These are phyloP conservation scores for Pseudophaeomoniella oleicola DNA, from an alignment of 2,329 filamentous ascomycete genomes.

Conservation along the genomic window DNA sequence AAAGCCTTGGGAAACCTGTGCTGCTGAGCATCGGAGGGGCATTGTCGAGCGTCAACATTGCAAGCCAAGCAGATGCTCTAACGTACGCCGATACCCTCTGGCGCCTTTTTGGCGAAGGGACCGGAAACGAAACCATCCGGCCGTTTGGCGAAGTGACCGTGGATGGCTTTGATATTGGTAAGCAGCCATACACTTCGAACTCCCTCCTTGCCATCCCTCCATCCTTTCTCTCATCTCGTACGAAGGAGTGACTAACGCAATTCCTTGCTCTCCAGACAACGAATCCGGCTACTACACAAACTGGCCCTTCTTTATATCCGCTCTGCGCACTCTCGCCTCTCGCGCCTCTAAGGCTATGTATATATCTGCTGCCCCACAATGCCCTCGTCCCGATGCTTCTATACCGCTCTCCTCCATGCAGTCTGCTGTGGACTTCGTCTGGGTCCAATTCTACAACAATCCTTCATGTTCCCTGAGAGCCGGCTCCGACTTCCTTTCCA, in stretches of 20 bases:
- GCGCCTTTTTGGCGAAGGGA: slow-evolving; percentile 28
- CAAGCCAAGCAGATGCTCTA: slow-evolving; percentile 22
- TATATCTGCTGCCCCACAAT: slow-evolving; percentile 40
- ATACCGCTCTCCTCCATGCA: slow-evolving; percentile 7
- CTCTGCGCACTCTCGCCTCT: slow-evolving; percentile 4
- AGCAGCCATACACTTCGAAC: slow-evolving; percentile 15
- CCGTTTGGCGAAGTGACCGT: slow-evolving; percentile 31
- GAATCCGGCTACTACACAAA: slow-evolving; percentile 5
- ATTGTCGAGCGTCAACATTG: slow-evolving; percentile 19
- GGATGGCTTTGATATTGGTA: slow-evolving; percentile 41
- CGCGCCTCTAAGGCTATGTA: slow-evolving; percentile 24
- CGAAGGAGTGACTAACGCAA: too few relatives aligned
- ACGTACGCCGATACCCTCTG: slow-evolving; percentile 36
- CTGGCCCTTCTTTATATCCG: slow-evolving; percentile 4
- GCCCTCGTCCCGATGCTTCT: slow-evolving; percentile 28
- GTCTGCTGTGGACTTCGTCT: slow-evolving; percentile 8
- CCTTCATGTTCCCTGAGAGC: slow-evolving; percentile 7
- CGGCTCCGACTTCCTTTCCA: slow-evolving; percentile 6
- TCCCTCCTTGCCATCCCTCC: background rate
- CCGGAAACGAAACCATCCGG: slow-evolving; percentile 18
- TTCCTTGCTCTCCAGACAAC: slow-evolving; percentile 11
- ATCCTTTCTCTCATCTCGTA: slow-evolving; percentile 6
- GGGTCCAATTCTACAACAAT: slow-evolving; percentile 13
- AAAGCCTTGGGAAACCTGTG: slow-evolving; percentile 26
- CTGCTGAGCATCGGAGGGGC: slow-evolving; percentile 34